Percentiles rank a stretch among this genome's conserved stretches.
phyloP scores from a whole-genome alignment of 2,329 filamentous ascomycete genomes.

The Alternaria atra region DNA sequence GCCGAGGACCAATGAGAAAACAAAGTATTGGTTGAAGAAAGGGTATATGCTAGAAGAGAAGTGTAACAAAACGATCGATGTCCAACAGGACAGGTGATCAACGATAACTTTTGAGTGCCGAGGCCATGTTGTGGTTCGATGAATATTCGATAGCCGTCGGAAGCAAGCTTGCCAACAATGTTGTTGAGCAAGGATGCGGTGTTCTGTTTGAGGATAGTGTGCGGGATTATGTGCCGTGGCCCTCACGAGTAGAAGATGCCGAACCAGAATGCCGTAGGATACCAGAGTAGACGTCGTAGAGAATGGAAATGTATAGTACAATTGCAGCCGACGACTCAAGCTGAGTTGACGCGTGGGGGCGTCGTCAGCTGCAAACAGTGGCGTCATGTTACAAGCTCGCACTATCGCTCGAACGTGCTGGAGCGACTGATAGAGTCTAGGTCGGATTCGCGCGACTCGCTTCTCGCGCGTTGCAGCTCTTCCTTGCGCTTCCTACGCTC shows the following conservation, averaged over 20 bases:
- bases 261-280: slow-evolving; percentile 22
- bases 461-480: slow-evolving; percentile 35
- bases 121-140: slow-evolving; percentile 12
- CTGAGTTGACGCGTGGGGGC: slow-evolving; percentile 30
- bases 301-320: slow-evolving; percentile 33
- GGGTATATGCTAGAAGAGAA: slow-evolving; percentile 38
- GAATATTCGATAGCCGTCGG: slow-evolving; percentile 11
- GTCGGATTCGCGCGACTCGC: slow-evolving; percentile 47
- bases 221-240: slow-evolving; percentile 22
- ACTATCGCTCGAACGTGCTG: slow-evolving; percentile 47
- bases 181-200: slow-evolving; percentile 11
- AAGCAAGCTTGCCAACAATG: slow-evolving; percentile 9
- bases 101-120: slow-evolving; percentile 26
- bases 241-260: slow-evolving; percentile 12
- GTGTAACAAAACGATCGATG: slow-evolving; percentile 15
- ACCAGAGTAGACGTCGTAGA: slow-evolving; percentile 25
- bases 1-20: slow-evolving; percentile 24
- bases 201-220: slow-evolving; percentile 15
- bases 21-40: slow-evolving; percentile 23
- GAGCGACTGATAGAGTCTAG: slow-evolving; percentile 46
- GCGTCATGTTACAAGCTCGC: slow-evolving; percentile 23
- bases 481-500: slow-evolving; percentile 51
- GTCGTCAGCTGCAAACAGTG: slow-evolving; percentile 33
- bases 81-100: slow-evolving; percentile 18
- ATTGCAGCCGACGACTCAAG: slow-evolving; percentile 18